phyloP scores from a whole-genome alignment of 2,329 filamentous ascomycete species.

The Penicillium sp. region DNA sequence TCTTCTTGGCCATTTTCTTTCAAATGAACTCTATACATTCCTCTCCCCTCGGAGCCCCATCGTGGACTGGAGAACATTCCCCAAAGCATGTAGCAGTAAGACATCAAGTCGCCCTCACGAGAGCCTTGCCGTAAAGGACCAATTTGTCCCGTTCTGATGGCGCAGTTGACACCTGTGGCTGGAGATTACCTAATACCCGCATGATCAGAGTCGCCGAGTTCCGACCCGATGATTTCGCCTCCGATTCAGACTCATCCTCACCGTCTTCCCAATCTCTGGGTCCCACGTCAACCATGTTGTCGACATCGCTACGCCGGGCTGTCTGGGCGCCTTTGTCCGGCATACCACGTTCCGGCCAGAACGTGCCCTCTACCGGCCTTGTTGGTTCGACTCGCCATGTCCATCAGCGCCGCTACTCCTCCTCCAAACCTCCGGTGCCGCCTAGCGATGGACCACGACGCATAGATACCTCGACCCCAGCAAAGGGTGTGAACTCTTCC shows the following conservation, averaged over 20 bases:
- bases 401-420: conserved; percentile 49
- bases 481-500: conserved; percentile 40
- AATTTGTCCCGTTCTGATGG: neutral
- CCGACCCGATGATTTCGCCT: conserved; percentile 39
- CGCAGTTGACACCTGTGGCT: conserved; percentile 23
- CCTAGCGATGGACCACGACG: conserved; percentile 47
- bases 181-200: conserved; percentile 31
- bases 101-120: too few relatives aligned
- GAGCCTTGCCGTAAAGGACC: neutral
- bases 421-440: conserved; percentile 48
- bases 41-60: too few relatives aligned
- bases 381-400: conserved; percentile 34
- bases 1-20: conserved; percentile 8
- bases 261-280: conserved; percentile 27
- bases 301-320: conserved; percentile 47
- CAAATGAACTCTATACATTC: neutral
- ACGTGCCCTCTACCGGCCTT: conserved; percentile 31
- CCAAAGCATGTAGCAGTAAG: too few relatives aligned
- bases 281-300: conserved; percentile 40
- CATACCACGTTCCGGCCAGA: conserved; percentile 34
- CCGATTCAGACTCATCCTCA: conserved; percentile 29
- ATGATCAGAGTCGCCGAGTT: conserved; percentile 34
- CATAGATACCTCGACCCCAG: conserved; percentile 40
- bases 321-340: conserved; percentile 41
- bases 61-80: too few relatives aligned